Evolutionary conservation across 805 yeast species (phyloP), one percentile per base, ranked within the genome.

Genomic region (Zygosaccharomyces siamensis): DNA sequence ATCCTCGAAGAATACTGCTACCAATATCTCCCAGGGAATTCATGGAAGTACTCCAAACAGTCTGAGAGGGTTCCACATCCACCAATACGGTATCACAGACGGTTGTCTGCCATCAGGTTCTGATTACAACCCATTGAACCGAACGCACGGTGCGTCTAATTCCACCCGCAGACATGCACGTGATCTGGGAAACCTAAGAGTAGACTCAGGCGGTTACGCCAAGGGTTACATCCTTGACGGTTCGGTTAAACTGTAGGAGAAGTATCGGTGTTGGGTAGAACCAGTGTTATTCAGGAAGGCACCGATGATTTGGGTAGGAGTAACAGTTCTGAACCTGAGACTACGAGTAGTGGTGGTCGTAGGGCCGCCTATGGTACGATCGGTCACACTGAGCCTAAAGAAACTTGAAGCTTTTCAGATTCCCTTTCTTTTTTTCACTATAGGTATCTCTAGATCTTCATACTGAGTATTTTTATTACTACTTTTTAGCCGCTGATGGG

Each of bases 51-150:
- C 80, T 58, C 73, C 96, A 53, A 83, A 85, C 64, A 89, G 95
- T 44, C 74, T 78, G 68, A 81, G 93, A 72, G 97, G 97, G 43
- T 89, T 89, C 95, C 97, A 89, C 80, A 74, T 89, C 68, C 97
- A 89, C 73, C 83, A 86, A 66, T 90, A 89, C 64, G 97, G 97
- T 75, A 89, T 54, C 55, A 54, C 97, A 75, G 90, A 90, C 70
- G 97, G 97, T 57, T 89, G 97, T 76, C 89, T 96, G 52, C 86
- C 95, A 57, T 95, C 96, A 47, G 96, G 96, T 66, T 95, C 95
- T 51, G 96, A 88, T 74, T 87, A 86, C 81, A 82, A 88, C 79
- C 96, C 96, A 60, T 83, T 83, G 67, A 75, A 78, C 53, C 83
- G 83, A 75, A 78, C 78, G 60, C 96, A 87, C 70, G 96, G 96